Percentiles rank a stretch among this genome's conserved stretches.
These are phyloP conservation scores for Aspergillus campestris DNA, from an alignment of 495 filamentous ascomycete species.

Conservation along the genomic window DNA sequence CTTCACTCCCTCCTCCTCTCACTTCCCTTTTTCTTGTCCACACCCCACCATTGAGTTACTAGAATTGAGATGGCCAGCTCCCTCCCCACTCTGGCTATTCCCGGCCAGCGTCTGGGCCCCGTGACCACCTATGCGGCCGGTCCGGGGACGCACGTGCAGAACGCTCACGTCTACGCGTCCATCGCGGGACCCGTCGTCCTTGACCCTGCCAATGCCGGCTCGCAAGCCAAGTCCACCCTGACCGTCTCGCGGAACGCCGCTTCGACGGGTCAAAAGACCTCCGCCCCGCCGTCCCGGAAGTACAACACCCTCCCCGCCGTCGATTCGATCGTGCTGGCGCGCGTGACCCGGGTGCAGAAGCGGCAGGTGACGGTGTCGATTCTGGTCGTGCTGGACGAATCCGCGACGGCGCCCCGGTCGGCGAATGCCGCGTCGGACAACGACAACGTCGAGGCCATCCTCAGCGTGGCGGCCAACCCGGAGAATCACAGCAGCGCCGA, in stretches of 20 bases:
- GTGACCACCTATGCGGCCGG: slow-evolving; percentile 57
- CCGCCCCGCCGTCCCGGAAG: slow-evolving; percentile 21
- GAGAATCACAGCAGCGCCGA: slow-evolving; percentile 41
- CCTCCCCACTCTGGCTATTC: slow-evolving; percentile 36
- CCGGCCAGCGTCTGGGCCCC: slow-evolving; percentile 72
- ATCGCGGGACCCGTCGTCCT: slow-evolving; percentile 51
- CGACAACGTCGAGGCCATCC: slow-evolving; percentile 43
- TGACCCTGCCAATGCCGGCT: slow-evolving; percentile 38
- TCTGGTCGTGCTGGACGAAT: slow-evolving; percentile 58
- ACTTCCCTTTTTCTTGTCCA: background rate
- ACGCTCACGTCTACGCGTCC: slow-evolving; percentile 64
- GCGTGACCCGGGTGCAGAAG: slow-evolving; percentile 74
- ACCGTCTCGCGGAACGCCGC: slow-evolving; percentile 38
- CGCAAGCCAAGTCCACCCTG: slow-evolving; percentile 48
- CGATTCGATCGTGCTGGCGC: slow-evolving; percentile 68
- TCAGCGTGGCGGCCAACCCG: slow-evolving; percentile 34
- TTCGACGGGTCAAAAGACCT: slow-evolving; percentile 13
- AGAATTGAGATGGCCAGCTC: slow-evolving; percentile 21
- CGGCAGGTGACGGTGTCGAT: slow-evolving; percentile 78
- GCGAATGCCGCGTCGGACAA: slow-evolving; percentile 33
- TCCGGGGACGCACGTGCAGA: slow-evolving; percentile 72
- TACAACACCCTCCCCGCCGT: slow-evolving; percentile 73
- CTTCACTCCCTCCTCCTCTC: background rate
- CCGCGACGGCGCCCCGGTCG: slow-evolving; percentile 27
- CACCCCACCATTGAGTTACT: background rate